Base-by-base conservation (phyloP, 768 basidiomycete species). In the Suillus cothurnatus region DNA sequence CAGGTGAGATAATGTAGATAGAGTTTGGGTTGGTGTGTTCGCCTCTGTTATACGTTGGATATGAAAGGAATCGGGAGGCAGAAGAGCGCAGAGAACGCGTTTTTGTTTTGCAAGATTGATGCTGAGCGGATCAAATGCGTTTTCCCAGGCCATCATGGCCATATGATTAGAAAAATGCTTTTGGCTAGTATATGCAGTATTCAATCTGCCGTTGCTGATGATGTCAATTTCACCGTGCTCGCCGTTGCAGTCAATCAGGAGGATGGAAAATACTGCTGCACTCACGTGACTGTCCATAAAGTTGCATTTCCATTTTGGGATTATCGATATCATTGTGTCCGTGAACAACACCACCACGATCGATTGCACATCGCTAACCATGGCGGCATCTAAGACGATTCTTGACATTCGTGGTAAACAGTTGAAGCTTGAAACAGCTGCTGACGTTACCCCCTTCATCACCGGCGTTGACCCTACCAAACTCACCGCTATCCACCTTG, bases 401-500 rank as follows among this genome's bases (percentile, higher is more conserved):
- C 49, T 76, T 34, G 77, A 78, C 50, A 74, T 76, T 59, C 71
- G 75, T 61, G 75, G 70, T 9, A 66, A 68, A 65, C 61, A 69
- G 61, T 84, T 97, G 60, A 97, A 95, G 76, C 89, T 97, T 64
- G 83, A 95, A 71, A 85, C 88, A 19, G 81, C 84, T 15, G 86
- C 81, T 0, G 93, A 97, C 67, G 87, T 96, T 62, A 85, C 88
- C 68, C 91, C 93, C 1, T 85, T 88, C 70, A 80, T 98, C 26
- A 77, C 79, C 31, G 83, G 85, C 61, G 81, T 91, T 56, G 87
- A 91, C 74, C 88, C 91, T 11, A 76, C 81, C 4, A 73, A 78
- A 68, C 82, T 95, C 69, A 91, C 95, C 76, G 95, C 97, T 80
- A 88, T 99, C 67, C 91, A 95, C 72, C 83, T 99, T 61, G 93